phyloP scores from a whole-genome alignment of 495 filamentous ascomycete species.

The Penicillium chermesinum region DNA sequence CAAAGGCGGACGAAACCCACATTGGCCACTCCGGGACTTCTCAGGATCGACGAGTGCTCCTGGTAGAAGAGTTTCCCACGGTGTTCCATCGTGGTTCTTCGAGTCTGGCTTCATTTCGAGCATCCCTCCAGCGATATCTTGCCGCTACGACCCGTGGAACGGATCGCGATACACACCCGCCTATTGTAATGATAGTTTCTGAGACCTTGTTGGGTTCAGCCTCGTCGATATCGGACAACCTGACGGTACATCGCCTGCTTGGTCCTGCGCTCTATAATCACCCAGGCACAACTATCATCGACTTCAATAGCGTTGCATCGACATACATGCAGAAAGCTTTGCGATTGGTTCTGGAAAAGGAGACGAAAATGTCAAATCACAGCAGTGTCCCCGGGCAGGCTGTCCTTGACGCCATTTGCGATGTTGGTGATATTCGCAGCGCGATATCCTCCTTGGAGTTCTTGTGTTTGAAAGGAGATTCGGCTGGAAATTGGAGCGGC shows the following conservation, averaged over 20 bases:
- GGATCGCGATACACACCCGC: constrained; percentile 45
- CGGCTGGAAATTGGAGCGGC: constrained; percentile 60
- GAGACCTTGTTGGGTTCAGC: constrained; percentile 76
- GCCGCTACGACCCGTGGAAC: constrained; percentile 32
- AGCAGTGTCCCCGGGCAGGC: constrained; percentile 61
- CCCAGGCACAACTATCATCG: constrained; percentile 67
- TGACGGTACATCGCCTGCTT: constrained; percentile 83
- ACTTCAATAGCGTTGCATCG: constrained; percentile 87
- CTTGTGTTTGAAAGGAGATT: constrained; percentile 70
- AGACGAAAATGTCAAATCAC: constrained; percentile 65
- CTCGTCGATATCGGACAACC: constrained; percentile 73
- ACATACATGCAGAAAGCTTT: constrained; percentile 83
- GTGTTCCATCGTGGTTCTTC: constrained; percentile 64
- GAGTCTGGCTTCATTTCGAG: constrained; percentile 66
- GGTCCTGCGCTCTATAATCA: constrained; percentile 80
- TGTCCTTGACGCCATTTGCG: constrained; percentile 69
- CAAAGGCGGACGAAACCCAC: constrained; percentile 4
- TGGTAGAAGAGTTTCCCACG: constrained; percentile 94
- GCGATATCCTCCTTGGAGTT: constrained; percentile 88
- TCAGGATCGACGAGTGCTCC: constrained; percentile 51
- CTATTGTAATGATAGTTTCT: constrained; percentile 84
- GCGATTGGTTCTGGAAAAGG: constrained; percentile 71
- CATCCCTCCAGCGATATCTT: constrained; percentile 68
- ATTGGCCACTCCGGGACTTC: constrained; percentile 8
- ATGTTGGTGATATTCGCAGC: constrained; percentile 86